Conservation (phyloP, 352 stramenopile species). For the Phytophthora pini region DNA sequence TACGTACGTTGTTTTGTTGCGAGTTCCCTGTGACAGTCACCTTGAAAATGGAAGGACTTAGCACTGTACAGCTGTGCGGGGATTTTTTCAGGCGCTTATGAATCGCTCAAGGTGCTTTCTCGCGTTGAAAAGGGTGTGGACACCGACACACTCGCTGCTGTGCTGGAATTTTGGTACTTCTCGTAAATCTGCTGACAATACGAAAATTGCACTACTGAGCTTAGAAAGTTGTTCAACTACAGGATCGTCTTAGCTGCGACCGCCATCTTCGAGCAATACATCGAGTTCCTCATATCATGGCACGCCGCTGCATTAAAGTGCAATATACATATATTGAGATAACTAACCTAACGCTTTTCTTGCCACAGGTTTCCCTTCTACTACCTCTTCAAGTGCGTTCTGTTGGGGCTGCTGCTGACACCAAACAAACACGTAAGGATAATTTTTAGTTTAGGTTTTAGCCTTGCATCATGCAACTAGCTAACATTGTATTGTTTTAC, state of each 20-base stretch:
- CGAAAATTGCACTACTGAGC: too few relatives aligned
- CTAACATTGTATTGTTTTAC: constrained; percentile 1
- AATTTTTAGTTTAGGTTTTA: neutral
- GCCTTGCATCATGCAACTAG: neutral
- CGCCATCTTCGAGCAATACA: constrained; percentile 70
- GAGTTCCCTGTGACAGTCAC: neutral
- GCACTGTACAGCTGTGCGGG: constrained; percentile 47
- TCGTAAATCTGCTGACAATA: neutral
- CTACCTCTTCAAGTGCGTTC: constrained; percentile 76
- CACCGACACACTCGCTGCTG: constrained; percentile 46
- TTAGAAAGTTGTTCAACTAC: neutral
- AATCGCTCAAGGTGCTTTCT: constrained; percentile 77
- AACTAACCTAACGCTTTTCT: constrained; percentile 1
- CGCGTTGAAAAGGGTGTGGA: constrained; percentile 64
- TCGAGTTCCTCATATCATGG: constrained; percentile 77
- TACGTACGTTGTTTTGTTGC: constrained; percentile 42
- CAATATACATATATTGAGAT: neutral
- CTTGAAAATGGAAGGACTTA: too few relatives aligned
- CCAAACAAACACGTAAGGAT: constrained; percentile 60
- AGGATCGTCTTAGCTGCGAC: constrained; percentile 69
- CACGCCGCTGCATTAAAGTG: constrained; percentile 7
- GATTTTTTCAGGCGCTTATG: constrained; percentile 67
- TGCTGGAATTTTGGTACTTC: constrained; percentile 71
- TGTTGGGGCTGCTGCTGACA: constrained; percentile 62
- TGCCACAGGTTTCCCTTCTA: constrained; percentile 67